phyloP scores from a whole-genome alignment of 192 early-diverging fungal species.

The Gamsiella multidivaricata region DNA sequence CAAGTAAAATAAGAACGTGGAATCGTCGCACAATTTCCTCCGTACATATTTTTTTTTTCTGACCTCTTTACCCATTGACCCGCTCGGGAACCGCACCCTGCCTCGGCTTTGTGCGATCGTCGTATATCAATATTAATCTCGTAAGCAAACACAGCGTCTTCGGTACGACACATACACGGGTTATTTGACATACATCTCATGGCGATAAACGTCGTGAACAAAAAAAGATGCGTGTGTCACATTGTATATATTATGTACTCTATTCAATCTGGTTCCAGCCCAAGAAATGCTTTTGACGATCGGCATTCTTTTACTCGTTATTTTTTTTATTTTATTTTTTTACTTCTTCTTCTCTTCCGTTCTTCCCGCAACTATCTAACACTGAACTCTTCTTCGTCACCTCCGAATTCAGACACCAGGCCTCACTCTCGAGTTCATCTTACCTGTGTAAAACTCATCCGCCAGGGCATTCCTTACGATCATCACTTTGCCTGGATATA shows the following conservation, averaged over 20 bases:
- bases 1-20: too few species aligned
- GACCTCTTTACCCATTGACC: not conserved
- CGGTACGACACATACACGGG: too few species aligned
- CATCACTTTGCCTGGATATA: not conserved
- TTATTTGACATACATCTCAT: too few species aligned
- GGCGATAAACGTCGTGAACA: not conserved
- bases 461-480: not conserved
- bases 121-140: not conserved
- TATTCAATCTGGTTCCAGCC: too few species aligned
- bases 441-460: too few species aligned
- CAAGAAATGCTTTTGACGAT: not conserved
- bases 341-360: not conserved
- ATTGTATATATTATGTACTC: too few species aligned
- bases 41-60: too few species aligned
- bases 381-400: not conserved
- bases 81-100: not conserved
- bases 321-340: not conserved
- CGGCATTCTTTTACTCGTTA: too few species aligned
- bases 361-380: not conserved
- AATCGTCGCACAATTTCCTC: too few species aligned
- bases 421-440: too few species aligned
- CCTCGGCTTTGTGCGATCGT: too few species aligned
- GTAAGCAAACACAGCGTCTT: constrained; percentile 22
- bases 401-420: too few species aligned
- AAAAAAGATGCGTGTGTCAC: not conserved